Evolutionary conservation across 306 rosid genomes (phyloP), one percentile per base, ranked within the genome.

Genomic region (Comarum palustre): DNA sequence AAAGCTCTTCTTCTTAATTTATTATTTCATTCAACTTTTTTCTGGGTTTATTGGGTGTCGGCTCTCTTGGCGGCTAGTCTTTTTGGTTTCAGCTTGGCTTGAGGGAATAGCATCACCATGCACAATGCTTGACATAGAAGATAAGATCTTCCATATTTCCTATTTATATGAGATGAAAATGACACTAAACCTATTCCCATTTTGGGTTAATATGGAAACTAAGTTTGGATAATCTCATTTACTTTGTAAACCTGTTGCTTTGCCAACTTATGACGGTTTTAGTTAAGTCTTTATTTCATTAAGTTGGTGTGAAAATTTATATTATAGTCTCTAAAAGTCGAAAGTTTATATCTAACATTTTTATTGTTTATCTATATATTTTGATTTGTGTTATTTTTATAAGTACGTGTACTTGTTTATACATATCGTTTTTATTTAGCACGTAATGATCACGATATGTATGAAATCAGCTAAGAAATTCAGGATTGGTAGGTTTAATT

Each of bases 51-150:
- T 27, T 25, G n/a, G 41, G 47, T 57, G 73, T 79, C 78, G 68
- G 75, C 75, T 72, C 67, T 59, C 51, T 63, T 47, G 81, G 78
- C 67, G 63, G 81, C 72, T 67, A 45, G 51, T 22, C 13, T 12
- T 57, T 27, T 9, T 8, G 27, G 71, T 62, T 34, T 59, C 38
- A 47, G 70, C 63, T 69, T 36, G 63, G 69, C 71, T 27, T 15
- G 46, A 39, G 31, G 11, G 57, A 73, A n/a, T 24, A 54, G 12
- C 29, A 25, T 57, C 34, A 57, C 38, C 63, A 57, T 25, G 63
- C 66, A 60, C 19, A 57, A 13, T 57, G 36, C 36, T 13, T 24
- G 38, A 22, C 66, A 31, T 10, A 31, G 16, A 31, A 61, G 42
- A 72, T 27, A 57, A 75, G 68, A 57, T 75, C 50, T 65, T 52